Evolutionary conservation across 805 yeast genomes (phyloP), one percentile per base, ranked within the genome.

Genomic region (Lipomyces lipofer): DNA sequence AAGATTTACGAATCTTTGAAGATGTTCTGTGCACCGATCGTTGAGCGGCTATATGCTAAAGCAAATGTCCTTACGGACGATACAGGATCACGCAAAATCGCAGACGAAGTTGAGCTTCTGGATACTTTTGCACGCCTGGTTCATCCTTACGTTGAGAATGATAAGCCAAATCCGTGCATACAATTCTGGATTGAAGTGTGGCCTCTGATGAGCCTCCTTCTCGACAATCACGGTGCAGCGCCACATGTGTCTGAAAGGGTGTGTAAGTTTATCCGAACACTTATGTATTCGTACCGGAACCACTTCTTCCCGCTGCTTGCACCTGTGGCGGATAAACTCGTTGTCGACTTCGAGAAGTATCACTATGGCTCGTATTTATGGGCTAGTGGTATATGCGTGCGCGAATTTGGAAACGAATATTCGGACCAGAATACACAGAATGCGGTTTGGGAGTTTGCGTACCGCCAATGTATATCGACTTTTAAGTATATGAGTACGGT

Each of bases 361-460:
- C 79, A 82, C 32, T 80, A 73, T 64, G 97, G 97, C 3, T 88
- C 96, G 67, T 90, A 85, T 66, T 72, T 91, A 52, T 91, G 95
- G 94, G 92, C 88, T 12, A 84, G 95, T 2, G 97, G 97, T 7
- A 64, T 68, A 13, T 77, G 86, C 8, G 73, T 90, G 49, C 81
- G 87, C 52, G 92, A 88, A 56, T 91, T 77, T 69, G 82, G 84
- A 28, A 76, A 78, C 60, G 82, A 78, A 43, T 78, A 74, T 54
- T 72, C 70, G 25, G 69, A 72, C n/a, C 76, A 68, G 7, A 76
- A 73, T 2, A 71, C 83, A 19, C 80, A 79, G 59, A 76, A 75
- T 27, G 79, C 87, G 1, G 82, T 87, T 17, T 89, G 88, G 85
- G 75, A 78, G 49, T 89, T 90, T 71, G 85, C 91, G 0, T 69